Base-by-base conservation (phyloP, 306 rosid genomes). In the Corylus heterophylla region DNA sequence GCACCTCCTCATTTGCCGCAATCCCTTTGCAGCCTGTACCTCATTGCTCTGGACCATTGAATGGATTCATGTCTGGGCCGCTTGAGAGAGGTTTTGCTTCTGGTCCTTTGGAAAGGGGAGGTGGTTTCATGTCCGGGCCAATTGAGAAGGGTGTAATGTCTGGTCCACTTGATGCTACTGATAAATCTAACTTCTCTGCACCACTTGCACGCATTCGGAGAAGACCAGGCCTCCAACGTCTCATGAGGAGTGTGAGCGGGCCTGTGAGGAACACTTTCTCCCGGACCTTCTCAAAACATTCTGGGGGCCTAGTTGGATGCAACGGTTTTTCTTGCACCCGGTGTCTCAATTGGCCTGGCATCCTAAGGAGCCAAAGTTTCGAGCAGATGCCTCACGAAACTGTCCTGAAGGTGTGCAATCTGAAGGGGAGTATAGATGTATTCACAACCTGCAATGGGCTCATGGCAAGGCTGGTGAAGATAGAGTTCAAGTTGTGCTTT, bases 401-500 rank as follows among this genome's bases (percentile, higher is more conserved):
- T 80, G 73, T 59, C 39, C 59, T 74, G 88, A 84, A 31, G 82
- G 81, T 44, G 87, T 88, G 20, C 77, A 84, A 3, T 82, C 83
- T 3, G 91, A 89, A 22, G 76, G 71, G 82, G 93, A 85, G 83
- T 82, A 80, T 71, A 86, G 80, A 69, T 86, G 85, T 69, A 76
- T 81, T 48, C 88, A 84, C 58, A 87, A 87, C 79, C 82, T 89
- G 87, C 93, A 89, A 86, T 89, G 93, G 93, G 93, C 93, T 76
- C 93, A 87, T 55, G 93, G 93, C 61, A 89, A 89, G 83, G 94
- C 94, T 49, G 94, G 94, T 44, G 94, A 90, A 82, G 94, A 90
- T 71, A 87, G 94, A 83, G 90, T 88, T 56, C 92, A 90, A 62
- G 90, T 88, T 8, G 90, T 90, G 75, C 89, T 88, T 74, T 90